Evolutionary conservation across 768 basidiomycete genomes (phyloP), one percentile per base, ranked within the genome.

Genomic region (Lentinus tigrinus): DNA sequence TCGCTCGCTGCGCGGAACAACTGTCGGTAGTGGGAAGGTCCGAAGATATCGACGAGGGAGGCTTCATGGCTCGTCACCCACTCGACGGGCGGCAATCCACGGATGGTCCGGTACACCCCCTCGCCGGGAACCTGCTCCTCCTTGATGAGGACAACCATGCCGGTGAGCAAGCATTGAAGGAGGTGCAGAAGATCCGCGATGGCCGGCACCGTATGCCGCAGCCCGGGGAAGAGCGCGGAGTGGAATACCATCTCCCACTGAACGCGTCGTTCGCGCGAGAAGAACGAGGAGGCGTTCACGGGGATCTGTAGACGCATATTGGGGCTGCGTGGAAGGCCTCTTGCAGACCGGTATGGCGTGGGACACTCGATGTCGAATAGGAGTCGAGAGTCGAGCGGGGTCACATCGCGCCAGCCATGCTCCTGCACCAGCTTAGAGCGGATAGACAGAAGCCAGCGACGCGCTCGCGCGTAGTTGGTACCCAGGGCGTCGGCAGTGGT

Each of bases 191-290:
- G 66, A 61, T 76, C 74, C 44, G 67, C 70, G 62, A 77, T 63
- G 37, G 75, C 71, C 42, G 70, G 72, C 16, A 74, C 71, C 59
- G 70, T 69, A 58, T 75, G 75, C 19, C 75, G 70, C 54, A 75
- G 65, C 57, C 69, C 69, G 24, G 72, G 72, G 65, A 76, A 76
- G 52, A 73, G 67, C 39, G 73, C 73, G 54, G 72, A 70, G 60
- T 74, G 90, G 69, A 93, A 93, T 65, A 91, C 89, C 90, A 92
- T 91, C 70, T 92, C 84, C 91, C 91, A 93, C 69, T 92, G 90
- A 46, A 92, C 82, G 58, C 89, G 84, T 64, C 91, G 77, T 70
- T 93, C 89, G 11, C 89, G 89, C 48, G 87, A 88, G 75, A 93
- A 93, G 74, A 93, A 93, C 24, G 91, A 90, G 39, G 85, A 87